Percentiles rank a stretch among this genome's conserved stretches.
Evolutionary conservation across 108 stramenopile species (phyloP).

Genomic region (Nitzschia putrida): DNA sequence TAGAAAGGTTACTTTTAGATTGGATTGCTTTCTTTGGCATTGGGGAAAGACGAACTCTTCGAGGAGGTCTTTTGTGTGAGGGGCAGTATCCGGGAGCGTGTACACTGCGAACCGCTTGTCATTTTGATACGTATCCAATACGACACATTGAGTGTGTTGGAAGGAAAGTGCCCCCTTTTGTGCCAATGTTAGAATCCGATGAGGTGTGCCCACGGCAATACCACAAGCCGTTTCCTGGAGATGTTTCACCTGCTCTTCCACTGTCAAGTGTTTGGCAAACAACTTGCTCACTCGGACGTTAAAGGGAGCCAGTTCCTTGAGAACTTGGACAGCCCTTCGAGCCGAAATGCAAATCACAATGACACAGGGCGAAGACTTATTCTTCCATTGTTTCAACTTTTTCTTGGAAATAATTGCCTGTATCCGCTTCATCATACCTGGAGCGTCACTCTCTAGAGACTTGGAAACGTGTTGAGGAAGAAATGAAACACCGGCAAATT

Average conservation of each 20-base stretch:
- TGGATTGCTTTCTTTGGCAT: constrained; percentile 47
- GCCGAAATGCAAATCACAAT: constrained; percentile 77
- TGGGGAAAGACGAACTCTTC: constrained; percentile 58
- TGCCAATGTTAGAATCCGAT: constrained; percentile 56
- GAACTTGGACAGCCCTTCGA: constrained; percentile 69
- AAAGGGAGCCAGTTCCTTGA: constrained; percentile 65
- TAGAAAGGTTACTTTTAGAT: constrained; percentile 65
- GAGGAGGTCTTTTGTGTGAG: constrained; percentile 62
- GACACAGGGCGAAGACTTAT: constrained; percentile 57
- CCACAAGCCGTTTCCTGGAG: constrained; percentile 45
- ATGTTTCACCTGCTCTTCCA: constrained; percentile 64
- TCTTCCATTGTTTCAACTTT: constrained; percentile 69
- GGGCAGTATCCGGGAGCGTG: constrained; percentile 84
- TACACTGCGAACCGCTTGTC: constrained; percentile 74
- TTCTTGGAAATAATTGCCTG: constrained; percentile 44
- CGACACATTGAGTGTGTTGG: constrained; percentile 58
- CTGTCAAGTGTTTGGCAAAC: constrained; percentile 78
- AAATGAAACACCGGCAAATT: constrained; percentile 20
- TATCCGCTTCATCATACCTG: constrained; percentile 22
- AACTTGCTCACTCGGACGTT: constrained; percentile 75
- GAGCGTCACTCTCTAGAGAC: constrained; percentile 4
- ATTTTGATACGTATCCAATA: constrained; percentile 64
- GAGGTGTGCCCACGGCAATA: constrained; percentile 82
- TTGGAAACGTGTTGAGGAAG: constrained; percentile 19
- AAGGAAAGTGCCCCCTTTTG: constrained; percentile 52